Percentiles rank a stretch among this genome's conserved stretches.
phyloP scores from a whole-genome alignment of 768 basidiomycete genomes.

The Mycena rosella region DNA sequence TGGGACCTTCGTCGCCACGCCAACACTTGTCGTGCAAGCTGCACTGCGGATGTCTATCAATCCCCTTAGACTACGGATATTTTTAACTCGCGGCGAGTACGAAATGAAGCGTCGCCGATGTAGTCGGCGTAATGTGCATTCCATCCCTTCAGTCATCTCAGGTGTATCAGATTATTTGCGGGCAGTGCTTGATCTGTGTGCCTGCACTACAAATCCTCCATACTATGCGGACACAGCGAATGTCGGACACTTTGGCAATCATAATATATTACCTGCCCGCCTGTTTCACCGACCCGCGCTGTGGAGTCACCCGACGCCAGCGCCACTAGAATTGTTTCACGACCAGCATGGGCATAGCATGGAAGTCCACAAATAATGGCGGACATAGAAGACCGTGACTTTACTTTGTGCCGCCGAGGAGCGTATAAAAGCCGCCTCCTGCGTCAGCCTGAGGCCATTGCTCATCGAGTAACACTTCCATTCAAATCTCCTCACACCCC shows the following conservation, averaged over 20 bases:
- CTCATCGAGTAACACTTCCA: neutral
- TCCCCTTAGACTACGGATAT: neutral
- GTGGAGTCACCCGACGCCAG: neutral
- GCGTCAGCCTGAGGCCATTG: neutral
- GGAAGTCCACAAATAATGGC: neutral
- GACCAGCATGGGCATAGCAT: no score
- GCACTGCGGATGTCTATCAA: neutral
- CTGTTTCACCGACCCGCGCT: neutral
- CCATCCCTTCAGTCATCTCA: no score
- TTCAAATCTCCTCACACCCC: neutral
- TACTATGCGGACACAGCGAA: neutral
- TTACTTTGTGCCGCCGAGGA: neutral
- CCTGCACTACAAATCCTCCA: neutral
- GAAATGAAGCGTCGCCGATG: neutral
- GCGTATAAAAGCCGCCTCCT: constrained; percentile 14
- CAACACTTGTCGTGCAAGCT: neutral
- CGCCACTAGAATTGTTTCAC: neutral
- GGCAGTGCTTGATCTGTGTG: neutral
- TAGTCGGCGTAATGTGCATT: neutral
- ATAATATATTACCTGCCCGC: neutral
- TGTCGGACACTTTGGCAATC: no score
- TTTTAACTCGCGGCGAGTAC: neutral
- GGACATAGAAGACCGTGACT: neutral
- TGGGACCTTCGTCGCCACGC: neutral
- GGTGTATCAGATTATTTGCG: no score